phyloP scores from a whole-genome alignment of 805 yeast species.

The Saturnispora mendoncae region DNA sequence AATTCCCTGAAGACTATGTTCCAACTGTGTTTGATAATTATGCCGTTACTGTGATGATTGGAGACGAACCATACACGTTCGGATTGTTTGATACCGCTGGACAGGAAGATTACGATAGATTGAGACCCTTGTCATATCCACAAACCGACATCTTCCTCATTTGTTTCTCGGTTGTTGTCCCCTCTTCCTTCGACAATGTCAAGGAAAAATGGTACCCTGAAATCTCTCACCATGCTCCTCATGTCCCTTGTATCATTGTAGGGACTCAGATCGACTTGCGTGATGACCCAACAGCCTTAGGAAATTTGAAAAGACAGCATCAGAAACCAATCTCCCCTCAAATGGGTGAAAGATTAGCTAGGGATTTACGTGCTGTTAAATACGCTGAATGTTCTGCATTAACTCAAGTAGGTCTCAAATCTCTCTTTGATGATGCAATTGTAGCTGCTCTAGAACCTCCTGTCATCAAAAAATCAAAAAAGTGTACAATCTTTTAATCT shows the following conservation, averaged over 20 bases:
- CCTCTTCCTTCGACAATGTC: conserved; percentile 95
- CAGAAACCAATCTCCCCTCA: conserved; percentile 77
- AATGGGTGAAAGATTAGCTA: conserved; percentile 87
- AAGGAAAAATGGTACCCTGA: conserved; percentile 99
- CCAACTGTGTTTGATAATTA: conserved; percentile 98
- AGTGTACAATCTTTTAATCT: conserved; percentile 69
- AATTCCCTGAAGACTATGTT: conserved; percentile 95
- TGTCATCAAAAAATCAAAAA: conserved; percentile 68
- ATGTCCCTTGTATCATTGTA: conserved; percentile 92
- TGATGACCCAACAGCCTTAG: conserved; percentile 84
- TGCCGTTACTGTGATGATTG: conserved; percentile 92
- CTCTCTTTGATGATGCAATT: conserved; percentile 97
- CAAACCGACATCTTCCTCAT: conserved; percentile 95
- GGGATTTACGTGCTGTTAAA: conserved; percentile 89
- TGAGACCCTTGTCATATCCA: conserved; percentile 94
- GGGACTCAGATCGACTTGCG: conserved; percentile 96
- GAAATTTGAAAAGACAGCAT: conserved; percentile 84
- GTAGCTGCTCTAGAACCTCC: conserved; percentile 98
- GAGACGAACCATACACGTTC: conserved; percentile 94
- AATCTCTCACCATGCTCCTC: conserved; percentile 90
- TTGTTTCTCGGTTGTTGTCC: conserved; percentile 93
- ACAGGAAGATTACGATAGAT: conserved; percentile 96
- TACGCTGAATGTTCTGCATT: conserved; percentile 97
- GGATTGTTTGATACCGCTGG: conserved; percentile 99
- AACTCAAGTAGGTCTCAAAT: conserved; percentile 93